Conservation (phyloP, 2,329 filamentous ascomycete genomes). For the Colletotrichum camelliae region DNA sequence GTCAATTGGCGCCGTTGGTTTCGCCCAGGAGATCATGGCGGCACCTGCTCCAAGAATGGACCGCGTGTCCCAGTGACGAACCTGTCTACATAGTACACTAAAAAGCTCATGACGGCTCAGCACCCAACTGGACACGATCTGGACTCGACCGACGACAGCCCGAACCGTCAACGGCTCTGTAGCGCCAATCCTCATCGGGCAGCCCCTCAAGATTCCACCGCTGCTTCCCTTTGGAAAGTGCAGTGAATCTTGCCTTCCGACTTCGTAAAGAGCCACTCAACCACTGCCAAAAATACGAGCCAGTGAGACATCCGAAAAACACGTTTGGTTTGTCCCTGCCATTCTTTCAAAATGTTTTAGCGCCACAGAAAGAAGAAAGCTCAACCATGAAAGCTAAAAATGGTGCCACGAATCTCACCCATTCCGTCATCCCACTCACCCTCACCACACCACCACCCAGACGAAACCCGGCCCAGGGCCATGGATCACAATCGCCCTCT, state of each 20-base stretch:
- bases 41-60: background rate
- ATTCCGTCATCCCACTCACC: background rate
- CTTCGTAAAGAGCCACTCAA: background rate
- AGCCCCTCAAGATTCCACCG: background rate
- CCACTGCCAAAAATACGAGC: background rate
- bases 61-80: background rate
- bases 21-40: constrained; percentile 15
- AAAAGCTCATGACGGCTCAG: background rate
- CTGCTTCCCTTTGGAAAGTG: background rate
- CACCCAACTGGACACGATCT: background rate
- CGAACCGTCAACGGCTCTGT: background rate
- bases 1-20: constrained; percentile 15
- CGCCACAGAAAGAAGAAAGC: background rate
- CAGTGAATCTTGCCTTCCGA: background rate
- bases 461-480: background rate
- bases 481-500: background rate
- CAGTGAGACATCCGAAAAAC: background rate
- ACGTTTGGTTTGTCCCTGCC: background rate
- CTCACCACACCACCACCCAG: background rate
- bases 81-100: background rate
- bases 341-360: background rate
- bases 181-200: background rate
- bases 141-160: background rate
- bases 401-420: background rate
- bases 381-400: background rate